phyloP scores from a whole-genome alignment of 257 asterid genomes.

The Catharanthus roseus region DNA sequence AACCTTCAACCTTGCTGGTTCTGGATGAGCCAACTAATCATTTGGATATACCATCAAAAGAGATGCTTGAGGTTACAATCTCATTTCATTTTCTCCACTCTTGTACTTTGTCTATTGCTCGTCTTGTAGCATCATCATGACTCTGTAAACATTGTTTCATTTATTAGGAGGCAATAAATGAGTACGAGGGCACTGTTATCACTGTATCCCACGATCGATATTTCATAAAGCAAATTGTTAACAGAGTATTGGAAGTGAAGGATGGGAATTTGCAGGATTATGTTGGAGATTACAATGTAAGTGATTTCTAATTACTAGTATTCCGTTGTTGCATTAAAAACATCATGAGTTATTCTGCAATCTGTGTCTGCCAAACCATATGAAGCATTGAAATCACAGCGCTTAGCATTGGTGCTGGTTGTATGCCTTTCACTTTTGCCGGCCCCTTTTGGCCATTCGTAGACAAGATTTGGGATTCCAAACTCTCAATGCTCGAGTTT shows the following conservation, averaged over 20 bases:
- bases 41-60: constrained; percentile 92
- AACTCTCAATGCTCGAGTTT: background rate
- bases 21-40: constrained; percentile 98
- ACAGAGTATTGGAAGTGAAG: constrained; percentile 89
- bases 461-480: background rate
- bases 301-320: constrained; percentile 15
- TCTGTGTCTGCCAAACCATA: background rate
- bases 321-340: background rate
- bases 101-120: background rate
- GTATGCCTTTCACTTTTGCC: no score
- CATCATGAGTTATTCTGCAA: background rate
- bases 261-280: constrained; percentile 83
- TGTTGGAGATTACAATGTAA: constrained; percentile 90
- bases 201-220: constrained; percentile 97
- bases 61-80: constrained; percentile 84
- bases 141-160: constrained; percentile 10
- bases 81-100: background rate
- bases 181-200: constrained; percentile 87
- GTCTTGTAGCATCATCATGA: constrained; percentile 1
- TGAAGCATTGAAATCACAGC: no score
- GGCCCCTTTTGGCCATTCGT: no score
- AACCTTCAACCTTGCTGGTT: constrained; percentile 86
- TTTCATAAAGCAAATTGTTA: constrained; percentile 92
- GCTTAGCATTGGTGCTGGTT: no score
- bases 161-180: constrained; percentile 85